Evolutionary conservation across 176 grass and related monocot genomes (phyloP).

Genomic region (Ensete ventricosum): DNA sequence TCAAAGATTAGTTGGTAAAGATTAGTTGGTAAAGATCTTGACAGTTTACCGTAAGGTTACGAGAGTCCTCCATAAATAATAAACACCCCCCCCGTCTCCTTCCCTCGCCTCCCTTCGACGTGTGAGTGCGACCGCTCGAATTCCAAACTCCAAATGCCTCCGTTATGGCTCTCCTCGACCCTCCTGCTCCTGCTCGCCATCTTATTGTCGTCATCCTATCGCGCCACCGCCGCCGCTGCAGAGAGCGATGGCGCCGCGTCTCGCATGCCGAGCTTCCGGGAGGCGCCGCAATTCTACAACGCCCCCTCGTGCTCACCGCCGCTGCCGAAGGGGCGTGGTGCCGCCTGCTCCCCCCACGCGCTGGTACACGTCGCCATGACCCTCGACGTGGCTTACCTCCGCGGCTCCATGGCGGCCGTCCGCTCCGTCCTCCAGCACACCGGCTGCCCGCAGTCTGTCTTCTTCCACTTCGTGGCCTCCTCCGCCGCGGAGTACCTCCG

Average conservation of each 20-base stretch:
- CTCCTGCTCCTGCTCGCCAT: neutral
- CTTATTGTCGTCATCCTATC: constrained; percentile 13
- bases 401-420: constrained; percentile 73
- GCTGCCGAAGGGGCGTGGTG: constrained; percentile 51
- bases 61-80: too few relatives aligned
- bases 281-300: neutral
- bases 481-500: constrained; percentile 48
- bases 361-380: constrained; percentile 91
- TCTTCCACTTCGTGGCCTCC: constrained; percentile 63
- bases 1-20: too few relatives aligned
- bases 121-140: neutral
- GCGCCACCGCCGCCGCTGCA: constrained; percentile 4
- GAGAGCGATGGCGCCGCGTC: constrained; percentile 26
- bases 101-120: too few relatives aligned
- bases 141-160: neutral
- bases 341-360: constrained; percentile 29
- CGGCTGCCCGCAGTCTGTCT: constrained; percentile 69
- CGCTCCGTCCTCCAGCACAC: constrained; percentile 80
- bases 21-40: too few relatives aligned
- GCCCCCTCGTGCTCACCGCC: neutral
- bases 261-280: neutral
- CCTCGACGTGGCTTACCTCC: constrained; percentile 74
- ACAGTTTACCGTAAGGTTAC: too few relatives aligned
- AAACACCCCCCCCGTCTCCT: too few relatives aligned
- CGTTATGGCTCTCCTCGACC: neutral